These are phyloP conservation scores for Raphanus hybrid DNA, from an alignment of 441 rosid genomes.

Conservation along the genomic window DNA sequence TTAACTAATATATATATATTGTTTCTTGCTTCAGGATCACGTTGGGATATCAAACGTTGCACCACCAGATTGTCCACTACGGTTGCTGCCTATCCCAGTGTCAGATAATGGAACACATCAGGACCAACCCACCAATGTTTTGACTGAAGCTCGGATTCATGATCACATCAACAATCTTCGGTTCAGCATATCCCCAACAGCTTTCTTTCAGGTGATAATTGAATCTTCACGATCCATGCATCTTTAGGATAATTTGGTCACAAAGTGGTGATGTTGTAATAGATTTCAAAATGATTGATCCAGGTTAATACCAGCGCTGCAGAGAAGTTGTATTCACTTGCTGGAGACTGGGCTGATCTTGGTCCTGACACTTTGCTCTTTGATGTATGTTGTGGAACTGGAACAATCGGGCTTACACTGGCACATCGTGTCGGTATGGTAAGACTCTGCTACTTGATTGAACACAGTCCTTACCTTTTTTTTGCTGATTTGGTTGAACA, in stretches of 20 bases:
- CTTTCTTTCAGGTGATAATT: slow-evolving; percentile 80
- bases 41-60: slow-evolving; percentile 94
- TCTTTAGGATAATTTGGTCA: slow-evolving; percentile 6
- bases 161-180: slow-evolving; percentile 77
- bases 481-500: slow-evolving; percentile 5
- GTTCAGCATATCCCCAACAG: slow-evolving; percentile 92
- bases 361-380: slow-evolving; percentile 86
- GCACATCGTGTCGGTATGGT: slow-evolving; percentile 97
- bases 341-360: slow-evolving; percentile 96
- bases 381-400: slow-evolving; percentile 97
- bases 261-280: slow-evolving; percentile 3
- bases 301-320: slow-evolving; percentile 96
- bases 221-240: slow-evolving; percentile 24
- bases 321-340: slow-evolving; percentile 89
- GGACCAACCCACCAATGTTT: slow-evolving; percentile 41
- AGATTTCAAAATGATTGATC: slow-evolving; percentile 17
- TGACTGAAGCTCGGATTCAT: slow-evolving; percentile 77
- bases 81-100: slow-evolving; percentile 51
- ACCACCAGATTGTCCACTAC: slow-evolving; percentile 82
- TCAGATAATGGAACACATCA: slow-evolving; percentile 45
- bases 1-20: background rate
- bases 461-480: no score
- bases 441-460: slow-evolving; percentile 42
- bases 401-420: slow-evolving; percentile 91
- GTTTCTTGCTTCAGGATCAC: slow-evolving; percentile 67